These are phyloP conservation scores for Obba rivulosa DNA, from an alignment of 768 basidiomycete species.

Conservation along the genomic window DNA sequence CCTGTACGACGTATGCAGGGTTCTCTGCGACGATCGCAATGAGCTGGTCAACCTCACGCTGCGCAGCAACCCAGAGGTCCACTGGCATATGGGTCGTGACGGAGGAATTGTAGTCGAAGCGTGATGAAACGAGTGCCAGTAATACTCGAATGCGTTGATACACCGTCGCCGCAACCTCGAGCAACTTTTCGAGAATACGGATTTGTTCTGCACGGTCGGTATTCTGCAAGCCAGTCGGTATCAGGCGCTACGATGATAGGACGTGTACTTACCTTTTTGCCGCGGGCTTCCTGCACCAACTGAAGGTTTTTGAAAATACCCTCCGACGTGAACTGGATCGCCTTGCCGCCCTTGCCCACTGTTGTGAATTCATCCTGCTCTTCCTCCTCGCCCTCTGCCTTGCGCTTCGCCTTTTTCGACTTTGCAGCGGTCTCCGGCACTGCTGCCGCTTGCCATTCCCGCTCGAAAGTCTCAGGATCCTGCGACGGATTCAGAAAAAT, in stretches of 20 bases:
- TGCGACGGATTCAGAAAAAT: slow-evolving; percentile 24
- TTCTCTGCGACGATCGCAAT: slow-evolving; percentile 73
- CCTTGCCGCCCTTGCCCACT: slow-evolving; percentile 87
- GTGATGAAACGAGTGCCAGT: slow-evolving; percentile 87
- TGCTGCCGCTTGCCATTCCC: slow-evolving; percentile 56
- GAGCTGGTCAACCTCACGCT: slow-evolving; percentile 84
- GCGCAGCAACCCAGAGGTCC: slow-evolving; percentile 86
- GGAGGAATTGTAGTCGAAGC: slow-evolving; percentile 95
- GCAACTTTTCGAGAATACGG: slow-evolving; percentile 79
- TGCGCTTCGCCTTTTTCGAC: slow-evolving; percentile 33
- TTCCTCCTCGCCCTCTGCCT: slow-evolving; percentile 33
- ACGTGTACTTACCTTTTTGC: slow-evolving; percentile 75
- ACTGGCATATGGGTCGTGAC: slow-evolving; percentile 84
- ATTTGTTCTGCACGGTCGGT: slow-evolving; percentile 96
- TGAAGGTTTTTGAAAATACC: slow-evolving; percentile 90
- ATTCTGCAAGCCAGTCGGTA: slow-evolving; percentile 50
- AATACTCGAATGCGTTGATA: slow-evolving; percentile 95
- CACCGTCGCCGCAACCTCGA: slow-evolving; percentile 78
- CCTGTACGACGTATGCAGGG: slow-evolving; percentile 77
- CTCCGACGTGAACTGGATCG: slow-evolving; percentile 75
- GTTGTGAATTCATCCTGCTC: slow-evolving; percentile 75
- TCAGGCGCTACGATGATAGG: neutral
- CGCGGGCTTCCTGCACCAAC: slow-evolving; percentile 87
- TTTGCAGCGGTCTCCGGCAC: slow-evolving; percentile 38
- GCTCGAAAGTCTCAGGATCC: slow-evolving; percentile 88